A percentile compares a stretch with the other conserved stretches of the same genome.
Evolutionary conservation across 2,329 filamentous ascomycete genomes (phyloP).

Genomic region (Epichloe amarillans): DNA sequence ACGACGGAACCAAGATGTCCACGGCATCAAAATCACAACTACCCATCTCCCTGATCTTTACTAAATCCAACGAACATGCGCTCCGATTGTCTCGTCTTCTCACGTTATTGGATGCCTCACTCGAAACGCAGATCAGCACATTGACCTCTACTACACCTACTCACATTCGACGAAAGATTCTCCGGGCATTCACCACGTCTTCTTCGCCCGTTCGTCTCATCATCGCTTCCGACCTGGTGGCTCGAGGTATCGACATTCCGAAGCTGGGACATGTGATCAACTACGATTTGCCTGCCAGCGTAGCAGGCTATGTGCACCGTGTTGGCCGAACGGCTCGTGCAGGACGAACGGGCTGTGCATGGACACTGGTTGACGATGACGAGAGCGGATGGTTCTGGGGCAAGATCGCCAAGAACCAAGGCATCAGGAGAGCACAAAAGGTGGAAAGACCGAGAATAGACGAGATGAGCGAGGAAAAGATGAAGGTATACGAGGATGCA

Average conservation of each 20-base stretch:
- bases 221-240: conserved; percentile 85
- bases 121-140: conserved; percentile 47
- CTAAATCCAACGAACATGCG: conserved; percentile 78
- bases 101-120: conserved; percentile 46
- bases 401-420: conserved; percentile 52
- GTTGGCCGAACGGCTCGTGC: conserved; percentile 84
- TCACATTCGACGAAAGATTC: conserved; percentile 51
- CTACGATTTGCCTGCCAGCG: conserved; percentile 76
- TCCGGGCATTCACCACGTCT: conserved; percentile 52
- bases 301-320: conserved; percentile 78
- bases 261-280: conserved; percentile 77
- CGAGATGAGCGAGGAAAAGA: conserved; percentile 33
- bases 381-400: conserved; percentile 91
- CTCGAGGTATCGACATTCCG: conserved; percentile 74
- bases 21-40: conserved; percentile 10
- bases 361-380: conserved; percentile 70
- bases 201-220: conserved; percentile 60
- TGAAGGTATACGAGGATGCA: conserved; percentile 39
- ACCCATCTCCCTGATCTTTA: conserved; percentile 62
- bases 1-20: too few relatives aligned
- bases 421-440: conserved; percentile 29
- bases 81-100: conserved; percentile 77
- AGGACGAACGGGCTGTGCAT: conserved; percentile 61
- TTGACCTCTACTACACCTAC: conserved; percentile 70
- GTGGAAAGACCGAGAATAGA: conserved; percentile 35